Conservation (phyloP, 2,329 filamentous ascomycete genomes). For the Calonectria ilicicola region DNA sequence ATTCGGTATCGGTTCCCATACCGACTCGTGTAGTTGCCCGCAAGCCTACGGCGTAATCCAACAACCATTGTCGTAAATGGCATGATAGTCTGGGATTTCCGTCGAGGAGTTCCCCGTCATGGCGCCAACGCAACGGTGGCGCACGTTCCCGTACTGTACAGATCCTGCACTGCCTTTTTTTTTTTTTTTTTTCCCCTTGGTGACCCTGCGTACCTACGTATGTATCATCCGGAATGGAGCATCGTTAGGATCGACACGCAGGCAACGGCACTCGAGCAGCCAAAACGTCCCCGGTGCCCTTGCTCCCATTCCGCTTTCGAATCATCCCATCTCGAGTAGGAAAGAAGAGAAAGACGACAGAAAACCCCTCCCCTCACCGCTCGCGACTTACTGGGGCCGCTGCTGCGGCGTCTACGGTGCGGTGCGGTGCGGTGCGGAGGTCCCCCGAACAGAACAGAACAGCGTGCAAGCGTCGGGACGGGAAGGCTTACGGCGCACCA, state of each 20-base stretch:
- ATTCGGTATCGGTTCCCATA: neutral
- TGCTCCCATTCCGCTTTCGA: neutral
- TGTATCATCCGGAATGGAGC: neutral
- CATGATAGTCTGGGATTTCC: constrained; percentile 10
- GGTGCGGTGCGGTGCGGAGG: constrained; percentile 23
- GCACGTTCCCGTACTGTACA: neutral
- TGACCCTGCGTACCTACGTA: neutral
- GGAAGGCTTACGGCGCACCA: constrained; percentile 20
- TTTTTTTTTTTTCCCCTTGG: neutral
- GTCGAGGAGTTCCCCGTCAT: constrained; percentile 22
- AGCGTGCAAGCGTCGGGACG: constrained; percentile 22
- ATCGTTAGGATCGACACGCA: constrained; percentile 6
- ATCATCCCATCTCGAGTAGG: constrained; percentile 10
- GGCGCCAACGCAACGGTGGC: neutral
- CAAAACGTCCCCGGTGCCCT: neutral
- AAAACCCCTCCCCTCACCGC: constrained; percentile 11
- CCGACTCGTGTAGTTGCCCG: constrained; percentile 9
- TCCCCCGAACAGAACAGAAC: neutral
- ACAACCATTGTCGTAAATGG: constrained; percentile 11
- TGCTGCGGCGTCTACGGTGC: neutral
- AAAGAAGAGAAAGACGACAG: neutral
- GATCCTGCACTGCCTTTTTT: constrained; percentile 2
- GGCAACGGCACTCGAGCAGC: constrained; percentile 1
- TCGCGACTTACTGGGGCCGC: neutral
- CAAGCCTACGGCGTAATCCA: constrained; percentile 3